phyloP scores from a whole-genome alignment of 2,329 filamentous ascomycete species.

The Decorospora gaudefroyi region DNA sequence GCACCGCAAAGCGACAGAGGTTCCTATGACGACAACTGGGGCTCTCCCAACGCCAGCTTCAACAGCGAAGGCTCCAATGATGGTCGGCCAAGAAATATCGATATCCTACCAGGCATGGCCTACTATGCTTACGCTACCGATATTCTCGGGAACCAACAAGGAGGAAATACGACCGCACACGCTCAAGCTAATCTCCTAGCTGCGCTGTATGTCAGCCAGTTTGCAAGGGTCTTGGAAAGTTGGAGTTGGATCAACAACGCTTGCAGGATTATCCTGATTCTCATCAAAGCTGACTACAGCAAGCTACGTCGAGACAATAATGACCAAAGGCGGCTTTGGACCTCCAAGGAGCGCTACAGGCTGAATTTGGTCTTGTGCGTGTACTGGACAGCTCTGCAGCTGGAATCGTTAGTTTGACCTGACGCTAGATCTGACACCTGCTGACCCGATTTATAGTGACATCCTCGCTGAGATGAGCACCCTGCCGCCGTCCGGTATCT shows the following conservation, averaged over 20 bases:
- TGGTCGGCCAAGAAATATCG: slow-evolving; percentile 65
- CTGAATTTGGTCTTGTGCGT: slow-evolving; percentile 61
- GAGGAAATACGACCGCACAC: slow-evolving; percentile 77
- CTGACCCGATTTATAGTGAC: slow-evolving; percentile 62
- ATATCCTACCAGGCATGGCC: slow-evolving; percentile 84
- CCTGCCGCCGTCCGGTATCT: slow-evolving; percentile 64
- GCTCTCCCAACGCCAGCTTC: slow-evolving; percentile 48
- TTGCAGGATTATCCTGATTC: slow-evolving; percentile 66
- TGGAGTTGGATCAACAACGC: slow-evolving; percentile 70
- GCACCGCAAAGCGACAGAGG: slow-evolving; percentile 59
- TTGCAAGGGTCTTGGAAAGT: slow-evolving; percentile 85
- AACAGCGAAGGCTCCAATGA: slow-evolving; percentile 34
- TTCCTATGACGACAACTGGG: slow-evolving; percentile 19
- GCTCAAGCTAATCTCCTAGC: slow-evolving; percentile 85
- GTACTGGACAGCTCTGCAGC: slow-evolving; percentile 91
- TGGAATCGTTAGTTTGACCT: slow-evolving; percentile 69
- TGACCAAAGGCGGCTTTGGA: slow-evolving; percentile 18
- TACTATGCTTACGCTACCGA: slow-evolving; percentile 87
- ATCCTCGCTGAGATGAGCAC: slow-evolving; percentile 81
- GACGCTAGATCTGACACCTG: not conserved
- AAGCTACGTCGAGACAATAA: slow-evolving; percentile 33
- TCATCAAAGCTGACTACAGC: slow-evolving; percentile 66
- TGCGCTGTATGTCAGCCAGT: slow-evolving; percentile 84
- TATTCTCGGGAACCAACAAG: slow-evolving; percentile 80
- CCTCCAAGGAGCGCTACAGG: slow-evolving; percentile 37